phyloP scores from a whole-genome alignment of 2,329 filamentous ascomycete genomes.

The Cladobotryum mycophilum region DNA sequence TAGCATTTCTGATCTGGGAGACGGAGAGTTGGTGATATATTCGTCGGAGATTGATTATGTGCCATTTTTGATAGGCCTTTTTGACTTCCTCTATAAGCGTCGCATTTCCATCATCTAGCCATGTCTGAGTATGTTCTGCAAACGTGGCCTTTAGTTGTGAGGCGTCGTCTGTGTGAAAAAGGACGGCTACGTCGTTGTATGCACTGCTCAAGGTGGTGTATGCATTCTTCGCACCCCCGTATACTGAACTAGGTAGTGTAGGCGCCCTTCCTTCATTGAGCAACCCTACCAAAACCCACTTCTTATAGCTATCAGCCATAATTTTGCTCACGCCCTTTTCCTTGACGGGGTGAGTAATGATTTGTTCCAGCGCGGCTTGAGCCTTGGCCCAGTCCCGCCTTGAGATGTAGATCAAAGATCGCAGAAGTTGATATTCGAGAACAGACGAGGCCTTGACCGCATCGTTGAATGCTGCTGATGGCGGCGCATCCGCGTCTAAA shows the following conservation, averaged over 20 bases:
- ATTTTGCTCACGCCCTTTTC: constrained; percentile 63
- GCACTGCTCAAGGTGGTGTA: constrained; percentile 56
- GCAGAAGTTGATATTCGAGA: constrained; percentile 60
- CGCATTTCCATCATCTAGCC: constrained; percentile 66
- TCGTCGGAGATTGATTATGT: constrained; percentile 64
- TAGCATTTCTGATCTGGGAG: constrained; percentile 43
- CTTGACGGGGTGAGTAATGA: constrained; percentile 60
- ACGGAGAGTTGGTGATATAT: constrained; percentile 61
- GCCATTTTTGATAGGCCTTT: constrained; percentile 66
- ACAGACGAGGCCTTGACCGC: constrained; percentile 43
- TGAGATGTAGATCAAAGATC: constrained; percentile 59
- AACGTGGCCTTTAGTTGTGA: constrained; percentile 58
- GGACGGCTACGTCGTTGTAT: constrained; percentile 63
- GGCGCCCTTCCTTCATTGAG: constrained; percentile 59
- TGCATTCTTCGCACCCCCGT: constrained; percentile 45
- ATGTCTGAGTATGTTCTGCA: constrained; percentile 50
- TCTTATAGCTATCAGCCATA: constrained; percentile 87
- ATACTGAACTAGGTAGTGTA: constrained; percentile 50
- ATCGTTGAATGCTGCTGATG: constrained; percentile 50
- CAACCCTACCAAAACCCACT: constrained; percentile 75
- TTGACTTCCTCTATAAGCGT: constrained; percentile 65
- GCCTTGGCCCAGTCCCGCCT: constrained; percentile 57
- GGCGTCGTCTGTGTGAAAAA: constrained; percentile 55
- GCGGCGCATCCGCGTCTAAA: constrained; percentile 53
- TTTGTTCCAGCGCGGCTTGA: constrained; percentile 54